Evolutionary conservation across 768 basidiomycete genomes (phyloP), one percentile per base, ranked within the genome.

Genomic region (Pholiota molesta): DNA sequence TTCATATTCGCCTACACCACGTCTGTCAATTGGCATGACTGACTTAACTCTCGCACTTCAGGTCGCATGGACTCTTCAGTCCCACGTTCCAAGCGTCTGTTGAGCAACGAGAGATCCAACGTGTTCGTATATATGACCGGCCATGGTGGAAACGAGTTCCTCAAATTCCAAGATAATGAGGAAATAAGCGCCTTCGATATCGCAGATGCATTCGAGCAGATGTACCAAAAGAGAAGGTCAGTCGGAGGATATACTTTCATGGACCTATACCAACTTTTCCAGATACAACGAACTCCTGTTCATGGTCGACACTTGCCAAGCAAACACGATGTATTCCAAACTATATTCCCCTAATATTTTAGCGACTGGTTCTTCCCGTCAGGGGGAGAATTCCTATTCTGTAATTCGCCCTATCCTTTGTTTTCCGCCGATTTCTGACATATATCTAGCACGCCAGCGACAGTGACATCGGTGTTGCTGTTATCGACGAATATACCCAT

Each of bases 161-260:
- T 99, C 71, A 99, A 99, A 74, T 99, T 99, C 74, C 97, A 99
- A 72, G 97, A 99, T 72, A 95, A 92, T 72, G 97, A 99, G 74
- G 97, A 99, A 73, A 94, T 99, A 68, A 94, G 92, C 61, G 95
- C 97, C 0, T 94, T 92, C 61, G 97, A 99, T 72, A 86, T 99
- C n/a, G 97, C 97, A 0, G 97, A 99, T 72, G 96, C 97, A 1
- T 92, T 99, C 63, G 95, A 95, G 74, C 96, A 98, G 76, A 99
- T 99, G 97, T 95, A 90, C 81, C 92, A 96, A 73, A 98, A 98
- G 82, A 90, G 91, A 72, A 80, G 96, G 95, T 92, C 60, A 47
- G 83, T 69, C 29, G 39, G 52, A n/a, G 10, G 13, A 52, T 9
- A 40, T 35, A 7, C 16, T 23, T 29, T 21, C 35, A 2, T 52